A percentile compares a stretch with the other conserved stretches of the same genome.
Conservation (phyloP, 352 stramenopile genomes). For the Phytophthora kernoviae region DNA sequence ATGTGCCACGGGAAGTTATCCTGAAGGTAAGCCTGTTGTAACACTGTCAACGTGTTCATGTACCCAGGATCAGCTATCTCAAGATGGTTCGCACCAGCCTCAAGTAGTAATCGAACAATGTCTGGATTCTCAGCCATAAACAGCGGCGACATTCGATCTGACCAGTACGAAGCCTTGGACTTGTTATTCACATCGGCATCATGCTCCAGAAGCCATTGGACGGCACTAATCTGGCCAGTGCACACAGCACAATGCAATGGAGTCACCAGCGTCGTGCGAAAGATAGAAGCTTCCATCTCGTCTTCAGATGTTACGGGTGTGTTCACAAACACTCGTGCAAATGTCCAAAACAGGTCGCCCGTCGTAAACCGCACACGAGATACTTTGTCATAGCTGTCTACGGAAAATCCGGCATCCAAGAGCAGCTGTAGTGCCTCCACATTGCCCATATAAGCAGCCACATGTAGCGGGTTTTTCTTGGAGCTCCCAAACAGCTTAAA, state of each 20-base stretch:
- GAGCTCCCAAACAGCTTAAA: conserved; percentile 64
- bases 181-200: conserved; percentile 66
- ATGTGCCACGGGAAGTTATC: conserved; percentile 64
- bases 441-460: conserved; percentile 73
- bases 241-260: conserved; percentile 72
- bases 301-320: conserved; percentile 46
- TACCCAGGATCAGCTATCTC: conserved; percentile 65
- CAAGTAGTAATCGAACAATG: conserved; percentile 61
- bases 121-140: conserved; percentile 74
- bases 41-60: conserved; percentile 73
- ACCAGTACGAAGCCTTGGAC: conserved; percentile 66
- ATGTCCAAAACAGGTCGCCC: conserved; percentile 78
- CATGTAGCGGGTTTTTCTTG: conserved; percentile 84
- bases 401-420: conserved; percentile 51
- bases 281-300: conserved; percentile 62
- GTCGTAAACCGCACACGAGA: conserved; percentile 76
- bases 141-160: conserved; percentile 62
- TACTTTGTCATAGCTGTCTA: conserved; percentile 78
- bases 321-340: conserved; percentile 73
- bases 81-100: conserved; percentile 71
- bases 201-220: conserved; percentile 60
- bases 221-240: conserved; percentile 58
- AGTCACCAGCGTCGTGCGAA: conserved; percentile 72
- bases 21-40: conserved; percentile 67
- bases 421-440: conserved; percentile 64